A percentile compares a stretch with the other conserved stretches of the same genome.
Conservation (phyloP, 345 rosid genomes). For the Gynandropsis gynandra region DNA sequence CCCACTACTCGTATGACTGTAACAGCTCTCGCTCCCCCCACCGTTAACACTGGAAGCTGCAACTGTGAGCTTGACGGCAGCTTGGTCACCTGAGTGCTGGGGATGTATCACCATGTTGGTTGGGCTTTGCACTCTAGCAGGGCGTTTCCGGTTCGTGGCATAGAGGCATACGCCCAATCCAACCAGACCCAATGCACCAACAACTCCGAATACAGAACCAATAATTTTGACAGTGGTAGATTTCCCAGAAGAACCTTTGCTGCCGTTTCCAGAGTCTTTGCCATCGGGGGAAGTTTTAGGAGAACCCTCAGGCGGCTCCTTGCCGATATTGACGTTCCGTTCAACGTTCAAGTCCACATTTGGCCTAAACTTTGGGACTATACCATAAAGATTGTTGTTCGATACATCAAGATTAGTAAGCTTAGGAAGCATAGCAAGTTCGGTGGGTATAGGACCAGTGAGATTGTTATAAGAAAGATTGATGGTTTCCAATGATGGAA, state of each 20-base stretch:
- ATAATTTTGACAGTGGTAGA: constrained; percentile 37
- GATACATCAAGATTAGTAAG: constrained; percentile 58
- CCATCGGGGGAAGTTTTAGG: constrained; percentile 12
- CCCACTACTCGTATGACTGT: constrained; percentile 42
- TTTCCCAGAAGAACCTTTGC: constrained; percentile 24
- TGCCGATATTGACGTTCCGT: constrained; percentile 51
- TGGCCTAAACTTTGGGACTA: constrained; percentile 36
- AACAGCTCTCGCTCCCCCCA: constrained; percentile 34
- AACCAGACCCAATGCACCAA: constrained; percentile 35
- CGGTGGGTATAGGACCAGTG: constrained; percentile 49
- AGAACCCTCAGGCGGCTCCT: constrained; percentile 13
- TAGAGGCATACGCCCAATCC: constrained; percentile 41
- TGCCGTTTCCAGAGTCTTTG: constrained; percentile 22
- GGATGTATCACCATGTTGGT: constrained; percentile 54
- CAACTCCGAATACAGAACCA: constrained; percentile 46
- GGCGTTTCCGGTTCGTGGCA: constrained; percentile 31
- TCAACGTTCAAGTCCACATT: constrained; percentile 28
- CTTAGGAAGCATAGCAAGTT: constrained; percentile 44
- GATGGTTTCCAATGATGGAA: constrained; percentile 41
- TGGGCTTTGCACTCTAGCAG: constrained; percentile 46
- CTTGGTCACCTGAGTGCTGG: constrained; percentile 53
- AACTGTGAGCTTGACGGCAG: constrained; percentile 48
- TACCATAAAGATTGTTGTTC: constrained; percentile 46
- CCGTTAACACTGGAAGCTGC: constrained; percentile 46
- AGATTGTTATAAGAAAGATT: constrained; percentile 45